Conservation (phyloP, 192 early-diverging fungal species). For the Backusella luteola region DNA sequence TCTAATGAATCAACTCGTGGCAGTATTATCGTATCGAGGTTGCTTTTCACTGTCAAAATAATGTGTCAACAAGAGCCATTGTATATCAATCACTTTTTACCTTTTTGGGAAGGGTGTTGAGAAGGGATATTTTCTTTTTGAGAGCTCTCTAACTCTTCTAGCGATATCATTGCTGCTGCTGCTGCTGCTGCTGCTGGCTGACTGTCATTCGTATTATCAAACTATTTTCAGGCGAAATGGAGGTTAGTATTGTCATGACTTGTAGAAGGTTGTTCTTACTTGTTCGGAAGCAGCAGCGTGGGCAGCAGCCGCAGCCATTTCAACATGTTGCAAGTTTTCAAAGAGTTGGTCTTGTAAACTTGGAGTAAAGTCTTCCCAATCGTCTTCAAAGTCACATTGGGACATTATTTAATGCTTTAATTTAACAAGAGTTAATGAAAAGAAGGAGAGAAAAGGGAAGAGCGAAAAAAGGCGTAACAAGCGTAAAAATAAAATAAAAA, state of each 20-base stretch:
- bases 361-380: neutral
- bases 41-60: neutral
- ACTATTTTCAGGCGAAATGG: neutral
- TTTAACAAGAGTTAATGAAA: too few relatives aligned
- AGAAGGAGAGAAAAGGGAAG: neutral
- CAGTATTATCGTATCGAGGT: neutral
- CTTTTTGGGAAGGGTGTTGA: neutral
- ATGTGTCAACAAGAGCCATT: too few relatives aligned
- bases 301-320: neutral
- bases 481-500: neutral
- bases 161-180: neutral
- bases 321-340: neutral
- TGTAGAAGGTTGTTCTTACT: too few relatives aligned
- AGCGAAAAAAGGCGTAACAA: neutral
- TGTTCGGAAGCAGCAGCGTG: neutral
- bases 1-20: neutral
- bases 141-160: neutral
- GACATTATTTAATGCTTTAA: neutral
- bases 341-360: neutral
- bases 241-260: too few relatives aligned
- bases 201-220: neutral
- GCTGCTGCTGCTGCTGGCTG: neutral
- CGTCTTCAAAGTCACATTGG: neutral
- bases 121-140: neutral
- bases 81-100: neutral